Conservation (phyloP, 495 filamentous ascomycete species). For the Oidiodendron maius region DNA sequence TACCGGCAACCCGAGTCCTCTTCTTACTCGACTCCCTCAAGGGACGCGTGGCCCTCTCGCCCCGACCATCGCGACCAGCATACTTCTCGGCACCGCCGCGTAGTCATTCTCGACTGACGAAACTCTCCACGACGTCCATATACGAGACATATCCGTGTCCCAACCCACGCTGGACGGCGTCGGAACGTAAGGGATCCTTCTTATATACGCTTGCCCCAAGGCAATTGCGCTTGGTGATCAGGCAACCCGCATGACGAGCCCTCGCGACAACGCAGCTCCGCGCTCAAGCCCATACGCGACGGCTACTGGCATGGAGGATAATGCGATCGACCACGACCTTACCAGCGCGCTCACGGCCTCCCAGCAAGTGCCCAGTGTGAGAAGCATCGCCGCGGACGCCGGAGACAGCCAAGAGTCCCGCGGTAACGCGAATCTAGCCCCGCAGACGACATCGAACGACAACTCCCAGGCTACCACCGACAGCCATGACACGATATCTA, state of each 20-base stretch:
- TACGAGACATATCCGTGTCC: too few relatives aligned
- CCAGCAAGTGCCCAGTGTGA: not conserved
- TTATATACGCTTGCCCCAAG: too few relatives aligned
- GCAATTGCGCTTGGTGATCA: not conserved
- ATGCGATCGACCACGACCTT: slow-evolving; percentile 9
- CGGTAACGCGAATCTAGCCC: not conserved
- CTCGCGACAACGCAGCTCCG: slow-evolving; percentile 7
- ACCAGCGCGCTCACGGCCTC: slow-evolving; percentile 1
- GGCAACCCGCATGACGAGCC: slow-evolving; percentile 10
- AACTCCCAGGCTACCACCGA: slow-evolving; percentile 20
- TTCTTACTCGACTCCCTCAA: not conserved
- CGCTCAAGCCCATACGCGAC: slow-evolving; percentile 6
- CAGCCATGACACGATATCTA: slow-evolving; percentile 13
- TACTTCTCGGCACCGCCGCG: too few relatives aligned
- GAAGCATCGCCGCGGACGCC: slow-evolving; percentile 1
- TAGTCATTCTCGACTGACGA: not conserved
- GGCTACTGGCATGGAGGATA: slow-evolving; percentile 16
- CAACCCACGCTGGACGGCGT: not conserved
- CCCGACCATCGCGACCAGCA: not conserved
- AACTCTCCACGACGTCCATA: too few relatives aligned
- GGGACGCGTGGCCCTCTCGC: not conserved
- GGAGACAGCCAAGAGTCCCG: not conserved
- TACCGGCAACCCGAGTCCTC: not conserved
- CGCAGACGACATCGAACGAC: slow-evolving; percentile 10
- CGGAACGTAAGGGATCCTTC: too few relatives aligned